A percentile compares a stretch with the other conserved stretches of the same genome.
Evolutionary conservation across 495 filamentous ascomycete species (phyloP).

Genomic region (Aspergillus indologenus): DNA sequence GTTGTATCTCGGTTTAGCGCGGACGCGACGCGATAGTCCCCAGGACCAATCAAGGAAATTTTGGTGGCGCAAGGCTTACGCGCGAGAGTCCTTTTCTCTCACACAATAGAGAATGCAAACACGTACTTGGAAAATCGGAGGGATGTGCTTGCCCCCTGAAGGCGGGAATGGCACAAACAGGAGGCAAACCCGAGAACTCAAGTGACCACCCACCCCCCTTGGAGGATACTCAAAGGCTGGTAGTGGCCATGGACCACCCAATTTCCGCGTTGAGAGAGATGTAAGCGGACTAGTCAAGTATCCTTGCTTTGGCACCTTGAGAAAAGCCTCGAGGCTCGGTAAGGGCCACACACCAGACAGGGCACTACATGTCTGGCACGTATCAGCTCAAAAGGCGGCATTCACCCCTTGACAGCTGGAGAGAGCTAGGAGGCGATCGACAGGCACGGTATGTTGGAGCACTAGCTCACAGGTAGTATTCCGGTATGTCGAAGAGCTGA

Average conservation of each 20-base stretch:
- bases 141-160: neutral
- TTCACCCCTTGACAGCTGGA: neutral
- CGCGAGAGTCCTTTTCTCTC: neutral
- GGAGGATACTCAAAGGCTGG: neutral
- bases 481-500: neutral
- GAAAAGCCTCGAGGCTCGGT: neutral
- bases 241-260: neutral
- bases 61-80: neutral
- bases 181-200: neutral
- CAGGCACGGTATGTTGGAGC: neutral
- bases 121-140: neutral
- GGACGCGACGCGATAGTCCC: neutral
- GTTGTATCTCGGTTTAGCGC: neutral
- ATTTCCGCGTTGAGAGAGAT: neutral
- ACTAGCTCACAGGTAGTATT: neutral
- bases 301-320: neutral
- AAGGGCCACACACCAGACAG: neutral
- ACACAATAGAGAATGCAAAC: neutral
- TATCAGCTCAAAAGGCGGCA: neutral
- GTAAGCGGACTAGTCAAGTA: neutral
- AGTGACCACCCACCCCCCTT: neutral
- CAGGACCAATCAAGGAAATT: neutral
- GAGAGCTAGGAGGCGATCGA: neutral
- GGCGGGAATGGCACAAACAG: neutral
- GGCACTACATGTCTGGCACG: neutral